phyloP scores from a whole-genome alignment of 1,139 yeast species.

The Schwanniomyces etchellsii region DNA sequence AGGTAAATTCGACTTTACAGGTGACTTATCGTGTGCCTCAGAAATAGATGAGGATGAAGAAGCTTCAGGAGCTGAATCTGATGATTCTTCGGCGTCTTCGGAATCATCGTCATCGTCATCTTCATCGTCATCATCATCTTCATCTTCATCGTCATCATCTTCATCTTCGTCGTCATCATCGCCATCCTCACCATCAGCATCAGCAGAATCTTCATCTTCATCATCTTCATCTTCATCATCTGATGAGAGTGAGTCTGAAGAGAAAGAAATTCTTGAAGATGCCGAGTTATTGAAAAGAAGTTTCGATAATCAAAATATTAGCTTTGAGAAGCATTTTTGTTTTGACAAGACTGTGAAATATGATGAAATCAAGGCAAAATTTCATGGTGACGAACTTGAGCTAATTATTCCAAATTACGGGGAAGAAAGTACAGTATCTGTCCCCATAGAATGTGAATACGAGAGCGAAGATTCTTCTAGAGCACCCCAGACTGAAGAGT shows the following conservation, averaged over 20 bases:
- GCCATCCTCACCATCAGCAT: constrained; percentile 12
- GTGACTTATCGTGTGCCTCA: constrained; percentile 6
- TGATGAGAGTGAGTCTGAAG: constrained; percentile 7
- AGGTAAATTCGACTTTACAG: constrained; percentile 37
- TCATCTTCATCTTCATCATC: constrained; percentile 6
- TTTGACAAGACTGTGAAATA: constrained; percentile 38
- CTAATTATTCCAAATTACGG: constrained; percentile 36
- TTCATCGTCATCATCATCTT: constrained; percentile 11
- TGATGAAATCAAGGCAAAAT: constrained; percentile 35
- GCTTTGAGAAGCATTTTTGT: constrained; percentile 41
- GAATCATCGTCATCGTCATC: constrained; percentile 7
- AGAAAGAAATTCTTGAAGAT: constrained; percentile 40
- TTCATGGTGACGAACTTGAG: constrained; percentile 37
- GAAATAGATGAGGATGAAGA: constrained; percentile 12
- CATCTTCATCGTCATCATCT: constrained; percentile 5
- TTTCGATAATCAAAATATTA: constrained; percentile 35
- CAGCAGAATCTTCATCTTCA: constrained; percentile 9
- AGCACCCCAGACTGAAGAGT: no score
- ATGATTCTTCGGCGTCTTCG: constrained; percentile 8
- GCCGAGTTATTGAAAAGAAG: constrained; percentile 35
- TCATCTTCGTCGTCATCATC: constrained; percentile 9
- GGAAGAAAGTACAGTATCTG: constrained; percentile 19
- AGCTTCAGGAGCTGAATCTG: constrained; percentile 8
- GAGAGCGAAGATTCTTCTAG: no score
- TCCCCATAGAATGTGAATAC: constrained; percentile 17